phyloP scores from a whole-genome alignment of 495 filamentous ascomycete genomes.

The Melanomma pulvis-pyrius region DNA sequence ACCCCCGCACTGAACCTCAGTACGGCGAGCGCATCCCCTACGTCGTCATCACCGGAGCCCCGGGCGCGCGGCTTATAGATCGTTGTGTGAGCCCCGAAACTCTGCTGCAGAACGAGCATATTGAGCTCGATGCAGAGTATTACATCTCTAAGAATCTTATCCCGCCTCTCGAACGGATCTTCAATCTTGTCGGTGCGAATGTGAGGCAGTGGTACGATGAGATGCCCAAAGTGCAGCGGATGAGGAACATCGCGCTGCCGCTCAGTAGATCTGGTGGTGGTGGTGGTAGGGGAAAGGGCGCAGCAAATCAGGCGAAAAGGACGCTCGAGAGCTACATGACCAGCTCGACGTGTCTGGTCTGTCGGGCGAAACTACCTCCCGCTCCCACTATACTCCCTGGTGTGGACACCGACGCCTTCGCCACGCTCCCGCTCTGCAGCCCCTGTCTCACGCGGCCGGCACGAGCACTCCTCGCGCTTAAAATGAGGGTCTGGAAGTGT shows the following conservation, averaged over 20 bases:
- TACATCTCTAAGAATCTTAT: constrained; percentile 96
- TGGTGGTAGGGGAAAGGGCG: constrained; percentile 36
- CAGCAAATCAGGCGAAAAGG: constrained; percentile 51
- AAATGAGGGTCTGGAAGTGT: constrained; percentile 59
- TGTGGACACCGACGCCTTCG: constrained; percentile 9
- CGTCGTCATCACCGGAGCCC: constrained; percentile 85
- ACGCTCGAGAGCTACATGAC: constrained; percentile 89
- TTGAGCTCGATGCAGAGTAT: constrained; percentile 93
- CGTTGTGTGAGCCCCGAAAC: constrained; percentile 86
- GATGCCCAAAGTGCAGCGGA: constrained; percentile 86
- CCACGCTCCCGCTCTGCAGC: constrained; percentile 61
- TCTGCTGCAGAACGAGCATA: constrained; percentile 71
- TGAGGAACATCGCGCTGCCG: constrained; percentile 51
- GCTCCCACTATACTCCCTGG: constrained; percentile 16
- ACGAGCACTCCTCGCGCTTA: constrained; percentile 63
- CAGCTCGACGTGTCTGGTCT: constrained; percentile 76
- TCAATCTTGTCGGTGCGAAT: constrained; percentile 94
- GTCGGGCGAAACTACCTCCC: constrained; percentile 61
- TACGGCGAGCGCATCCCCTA: constrained; percentile 95
- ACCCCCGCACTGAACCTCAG: constrained; percentile 85
- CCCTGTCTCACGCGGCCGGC: constrained; percentile 61
- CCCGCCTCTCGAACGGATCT: constrained; percentile 92
- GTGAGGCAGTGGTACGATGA: constrained; percentile 92
- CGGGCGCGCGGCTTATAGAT: constrained; percentile 83
- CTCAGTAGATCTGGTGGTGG: constrained; percentile 50